phyloP scores from a whole-genome alignment of 306 rosid genomes.

The Quillaja saponaria region DNA sequence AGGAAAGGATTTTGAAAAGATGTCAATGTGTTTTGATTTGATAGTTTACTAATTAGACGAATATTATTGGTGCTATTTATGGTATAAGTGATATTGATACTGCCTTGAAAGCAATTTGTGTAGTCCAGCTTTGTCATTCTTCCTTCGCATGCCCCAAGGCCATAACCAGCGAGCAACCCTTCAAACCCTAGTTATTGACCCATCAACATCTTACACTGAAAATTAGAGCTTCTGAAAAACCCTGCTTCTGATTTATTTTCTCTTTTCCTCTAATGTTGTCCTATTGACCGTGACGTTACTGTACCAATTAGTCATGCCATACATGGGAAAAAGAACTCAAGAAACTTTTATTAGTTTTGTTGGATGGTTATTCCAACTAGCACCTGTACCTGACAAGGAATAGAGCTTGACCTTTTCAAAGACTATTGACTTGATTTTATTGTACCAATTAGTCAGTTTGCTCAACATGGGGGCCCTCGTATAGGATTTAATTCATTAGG shows the following conservation, averaged over 20 bases:
- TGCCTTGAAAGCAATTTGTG: constrained; percentile 29
- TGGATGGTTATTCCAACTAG: constrained; percentile 45
- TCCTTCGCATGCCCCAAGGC: constrained; percentile 40
- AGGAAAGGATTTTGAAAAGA: constrained; percentile 17
- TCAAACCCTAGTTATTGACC: constrained; percentile 46
- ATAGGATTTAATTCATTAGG: constrained; percentile 27
- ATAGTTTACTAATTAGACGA: too few species aligned
- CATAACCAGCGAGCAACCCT: constrained; percentile 45
- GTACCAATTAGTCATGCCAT: constrained; percentile 32
- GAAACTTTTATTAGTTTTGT: constrained; percentile 40
- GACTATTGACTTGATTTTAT: constrained; percentile 33
- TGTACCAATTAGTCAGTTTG: constrained; percentile 35
- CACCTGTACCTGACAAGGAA: constrained; percentile 53
- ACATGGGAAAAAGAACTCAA: constrained; percentile 39
- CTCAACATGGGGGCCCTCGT: constrained; percentile 33
- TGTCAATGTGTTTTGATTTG: constrained; percentile 1
- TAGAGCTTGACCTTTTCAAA: constrained; percentile 41
- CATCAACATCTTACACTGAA: constrained; percentile 60
- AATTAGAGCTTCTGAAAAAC: constrained; percentile 47
- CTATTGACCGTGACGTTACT: constrained; percentile 32
- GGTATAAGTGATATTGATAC: constrained; percentile 17
- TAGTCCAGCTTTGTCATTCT: constrained; percentile 23
- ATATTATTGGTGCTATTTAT: constrained; percentile 14
- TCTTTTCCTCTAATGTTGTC: constrained; percentile 35
- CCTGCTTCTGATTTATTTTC: constrained; percentile 43